phyloP scores from a whole-genome alignment of 2,329 filamentous ascomycete species.

The Trichophyton equinum region DNA sequence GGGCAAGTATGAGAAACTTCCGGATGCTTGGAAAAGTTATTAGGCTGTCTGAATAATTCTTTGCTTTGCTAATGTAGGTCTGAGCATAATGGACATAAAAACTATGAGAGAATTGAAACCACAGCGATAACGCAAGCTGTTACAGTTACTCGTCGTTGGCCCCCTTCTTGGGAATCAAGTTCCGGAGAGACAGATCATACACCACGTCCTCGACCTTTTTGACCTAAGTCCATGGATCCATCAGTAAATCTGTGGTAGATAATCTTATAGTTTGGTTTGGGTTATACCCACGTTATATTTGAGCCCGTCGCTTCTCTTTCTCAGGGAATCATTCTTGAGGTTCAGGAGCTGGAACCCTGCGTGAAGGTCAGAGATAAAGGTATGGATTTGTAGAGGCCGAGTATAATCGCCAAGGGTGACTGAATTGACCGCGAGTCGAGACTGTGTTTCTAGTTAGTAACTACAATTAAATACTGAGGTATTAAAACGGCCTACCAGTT shows the following conservation, averaged over 20 bases:
- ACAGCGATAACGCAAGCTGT: neutral
- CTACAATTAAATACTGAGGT: neutral
- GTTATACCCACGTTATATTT: constrained; percentile 61
- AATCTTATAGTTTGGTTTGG: neutral
- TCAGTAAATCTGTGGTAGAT: neutral
- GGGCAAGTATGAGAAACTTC: neutral
- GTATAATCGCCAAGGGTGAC: constrained; percentile 83
- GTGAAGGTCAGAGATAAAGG: constrained; percentile 89
- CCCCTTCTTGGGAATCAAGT: constrained; percentile 50
- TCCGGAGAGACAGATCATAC: constrained; percentile 82
- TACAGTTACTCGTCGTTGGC: neutral
- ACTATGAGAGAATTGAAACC: too few species aligned
- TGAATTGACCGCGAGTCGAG: constrained; percentile 82
- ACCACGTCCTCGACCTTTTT: constrained; percentile 98
- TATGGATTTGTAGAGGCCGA: constrained; percentile 74
- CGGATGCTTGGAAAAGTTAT: too few species aligned
- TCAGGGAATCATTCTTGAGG: constrained; percentile 84
- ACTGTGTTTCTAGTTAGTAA: constrained; percentile 26
- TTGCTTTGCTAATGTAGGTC: too few species aligned
- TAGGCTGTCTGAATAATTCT: too few species aligned
- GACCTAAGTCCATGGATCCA: constrained; percentile 38
- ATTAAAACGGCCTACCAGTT: constrained; percentile 46
- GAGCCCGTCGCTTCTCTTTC: constrained; percentile 79
- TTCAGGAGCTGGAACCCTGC: constrained; percentile 96
- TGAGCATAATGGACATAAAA: too few species aligned